These are phyloP conservation scores for Orbilia oligospora DNA, from an alignment of 2,329 filamentous ascomycete species.

Conservation along the genomic window DNA sequence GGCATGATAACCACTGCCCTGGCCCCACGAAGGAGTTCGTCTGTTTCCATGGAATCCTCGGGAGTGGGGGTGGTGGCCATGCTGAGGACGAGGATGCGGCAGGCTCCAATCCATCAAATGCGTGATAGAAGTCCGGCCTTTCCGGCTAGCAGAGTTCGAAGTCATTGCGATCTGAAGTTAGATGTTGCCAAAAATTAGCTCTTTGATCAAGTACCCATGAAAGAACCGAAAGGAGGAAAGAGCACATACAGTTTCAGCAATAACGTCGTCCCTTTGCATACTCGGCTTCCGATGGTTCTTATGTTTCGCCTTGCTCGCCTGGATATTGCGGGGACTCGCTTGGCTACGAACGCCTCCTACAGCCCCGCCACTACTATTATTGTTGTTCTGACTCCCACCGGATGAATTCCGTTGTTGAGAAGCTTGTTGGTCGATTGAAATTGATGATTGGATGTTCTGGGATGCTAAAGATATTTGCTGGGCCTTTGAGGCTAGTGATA, in stretches of 20 bases:
- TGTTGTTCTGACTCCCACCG: conserved; percentile 20
- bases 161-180: conserved; percentile 73
- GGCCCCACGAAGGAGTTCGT: conserved; percentile 83
- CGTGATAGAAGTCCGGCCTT: conserved; percentile 96
- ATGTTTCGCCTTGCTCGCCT: conserved; percentile 84
- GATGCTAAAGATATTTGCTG: conserved; percentile 41
- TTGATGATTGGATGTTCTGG: conserved; percentile 49
- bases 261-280: conserved; percentile 78
- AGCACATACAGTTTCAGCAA: conserved; percentile 82
- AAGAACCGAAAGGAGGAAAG: conserved; percentile 1
- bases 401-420: conserved; percentile 55
- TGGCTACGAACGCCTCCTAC: conserved; percentile 32
- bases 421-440: conserved; percentile 49
- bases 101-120: conserved; percentile 93
- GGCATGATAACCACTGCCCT: conserved; percentile 89
- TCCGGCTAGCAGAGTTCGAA: conserved; percentile 76
- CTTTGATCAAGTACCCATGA: background rate
- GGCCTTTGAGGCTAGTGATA: conserved; percentile 56
- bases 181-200: conserved; percentile 62
- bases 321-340: conserved; percentile 77
- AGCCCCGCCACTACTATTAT: conserved; percentile 18
- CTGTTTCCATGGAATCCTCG: conserved; percentile 68
- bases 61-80: conserved; percentile 71
- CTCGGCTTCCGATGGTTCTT: conserved; percentile 82
- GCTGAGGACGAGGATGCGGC: conserved; percentile 79